These are phyloP conservation scores for Akanthomyces muscarius DNA, from an alignment of 2,329 filamentous ascomycete genomes.

Conservation along the genomic window DNA sequence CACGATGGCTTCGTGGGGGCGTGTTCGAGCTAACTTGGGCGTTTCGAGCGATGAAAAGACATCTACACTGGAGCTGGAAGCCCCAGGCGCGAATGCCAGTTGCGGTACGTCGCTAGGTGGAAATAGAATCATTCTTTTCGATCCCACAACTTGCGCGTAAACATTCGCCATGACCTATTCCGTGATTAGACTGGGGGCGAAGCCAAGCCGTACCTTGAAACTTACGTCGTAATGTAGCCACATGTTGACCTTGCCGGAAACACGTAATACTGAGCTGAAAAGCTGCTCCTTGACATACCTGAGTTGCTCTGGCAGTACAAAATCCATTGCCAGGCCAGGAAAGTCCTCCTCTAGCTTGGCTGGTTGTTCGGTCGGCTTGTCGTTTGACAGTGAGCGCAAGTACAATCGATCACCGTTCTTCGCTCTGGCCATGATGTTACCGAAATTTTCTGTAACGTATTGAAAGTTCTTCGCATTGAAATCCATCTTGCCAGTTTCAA, in stretches of 20 bases:
- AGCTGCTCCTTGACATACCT: slow-evolving; percentile 54
- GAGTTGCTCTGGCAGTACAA: slow-evolving; percentile 62
- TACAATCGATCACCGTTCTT: slow-evolving; percentile 62
- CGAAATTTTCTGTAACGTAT: slow-evolving; percentile 67
- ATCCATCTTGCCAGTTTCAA: slow-evolving; percentile 60
- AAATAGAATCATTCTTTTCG: slow-evolving; percentile 71
- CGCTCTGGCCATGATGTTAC: slow-evolving; percentile 60
- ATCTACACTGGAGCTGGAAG: slow-evolving; percentile 75
- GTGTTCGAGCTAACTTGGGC: slow-evolving; percentile 42
- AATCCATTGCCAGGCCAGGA: slow-evolving; percentile 64
- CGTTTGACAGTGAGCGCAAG: slow-evolving; percentile 69
- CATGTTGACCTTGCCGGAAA: slow-evolving; percentile 77
- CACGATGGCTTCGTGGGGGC: slow-evolving; percentile 64
- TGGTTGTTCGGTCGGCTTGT: slow-evolving; percentile 63
- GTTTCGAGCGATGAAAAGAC: slow-evolving; percentile 54
- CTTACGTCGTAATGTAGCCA: slow-evolving; percentile 85
- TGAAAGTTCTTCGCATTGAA: slow-evolving; percentile 80
- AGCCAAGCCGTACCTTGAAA: slow-evolving; percentile 11
- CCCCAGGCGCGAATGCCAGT: slow-evolving; percentile 68
- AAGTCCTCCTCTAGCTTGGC: slow-evolving; percentile 71
- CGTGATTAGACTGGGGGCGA: slow-evolving; percentile 14
- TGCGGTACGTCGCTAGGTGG: slow-evolving; percentile 69
- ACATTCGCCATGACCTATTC: slow-evolving; percentile 78
- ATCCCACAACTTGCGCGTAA: slow-evolving; percentile 72
- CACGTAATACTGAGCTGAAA: slow-evolving; percentile 75